Base-by-base conservation (phyloP, 2,329 filamentous ascomycete genomes). In the Parasarocladium wereldwijsianum region DNA sequence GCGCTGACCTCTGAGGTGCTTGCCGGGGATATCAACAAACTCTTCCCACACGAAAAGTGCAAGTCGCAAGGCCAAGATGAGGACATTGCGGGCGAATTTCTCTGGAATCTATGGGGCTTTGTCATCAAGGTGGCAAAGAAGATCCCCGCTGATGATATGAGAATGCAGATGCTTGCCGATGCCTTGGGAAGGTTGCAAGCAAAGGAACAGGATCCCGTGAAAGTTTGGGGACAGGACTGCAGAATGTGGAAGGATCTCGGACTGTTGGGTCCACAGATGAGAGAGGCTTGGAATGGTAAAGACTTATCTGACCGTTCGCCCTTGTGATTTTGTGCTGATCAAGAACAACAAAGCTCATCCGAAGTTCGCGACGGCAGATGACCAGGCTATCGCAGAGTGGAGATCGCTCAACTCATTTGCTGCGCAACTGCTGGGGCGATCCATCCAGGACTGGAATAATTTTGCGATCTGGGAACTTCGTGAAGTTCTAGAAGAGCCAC, bases 391-490 rank as follows among this genome's bases (percentile, higher is more conserved):
- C 17, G 14, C 35, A 4, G 33, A 44, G 29, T 54, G 47, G 47
- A 35, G 45, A 18, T 47, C 44, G 8, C 36, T 52, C 37, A 49
- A 53, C 40, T 48, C 47, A 8, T 50, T 53, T 25, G 40, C 42
- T 27, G 50, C 50, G 15, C 48, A 43, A 27, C 34, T 51, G 12
- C 39, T 46, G 31, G 43, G 41, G 34, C 28, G 35, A n/a, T 19
- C 25, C 6, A 35, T 43, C 12, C 33, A 37, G 15, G 44, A 28
- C 8, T 48, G 45, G 38, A 36, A 36, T 24, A 46, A 46, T 29
- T 40, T 49, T 24, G 47, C 39, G 30, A 34, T 51, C 31, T 47
- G 44, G 44, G 38, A 45, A 31, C 34, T 53, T n/a, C 48, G 48
- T 17, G 34, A 33, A 9, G 42, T 38, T 8, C 45, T 53, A 15